Conservation (phyloP, 108 stramenopile species). For the Fistulifera solaris region DNA sequence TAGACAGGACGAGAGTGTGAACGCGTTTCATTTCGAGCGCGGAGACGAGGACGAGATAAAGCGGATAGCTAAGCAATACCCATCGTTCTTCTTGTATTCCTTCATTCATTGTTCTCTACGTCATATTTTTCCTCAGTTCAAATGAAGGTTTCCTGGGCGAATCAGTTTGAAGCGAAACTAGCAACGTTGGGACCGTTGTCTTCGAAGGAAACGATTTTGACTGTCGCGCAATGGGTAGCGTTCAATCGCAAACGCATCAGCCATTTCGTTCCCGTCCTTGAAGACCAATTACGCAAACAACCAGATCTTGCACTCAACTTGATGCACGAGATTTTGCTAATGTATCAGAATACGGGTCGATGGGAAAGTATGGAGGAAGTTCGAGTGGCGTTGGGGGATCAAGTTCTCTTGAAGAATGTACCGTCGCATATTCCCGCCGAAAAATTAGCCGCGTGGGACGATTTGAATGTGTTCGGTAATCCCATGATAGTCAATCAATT, state of each 20-base stretch:
- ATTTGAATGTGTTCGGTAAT: conserved; percentile 53
- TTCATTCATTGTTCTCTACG: no score
- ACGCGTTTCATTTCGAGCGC: no score
- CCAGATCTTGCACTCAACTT: neutral
- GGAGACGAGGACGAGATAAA: no score
- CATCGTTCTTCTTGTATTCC: no score
- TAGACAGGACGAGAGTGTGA: no score
- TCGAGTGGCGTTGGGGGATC: conserved; percentile 43
- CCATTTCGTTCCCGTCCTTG: conserved; percentile 6
- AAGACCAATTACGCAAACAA: neutral
- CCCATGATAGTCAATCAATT: conserved; percentile 42
- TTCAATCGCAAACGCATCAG: conserved; percentile 43
- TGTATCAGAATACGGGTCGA: conserved; percentile 7
- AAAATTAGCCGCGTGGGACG: conserved; percentile 40
- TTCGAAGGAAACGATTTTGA: conserved; percentile 43
- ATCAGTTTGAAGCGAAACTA: conserved; percentile 36
- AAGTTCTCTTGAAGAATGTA: conserved; percentile 17
- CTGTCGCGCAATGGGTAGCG: conserved; percentile 39
- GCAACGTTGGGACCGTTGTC: conserved; percentile 24
- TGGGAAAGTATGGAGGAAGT: conserved; percentile 37
- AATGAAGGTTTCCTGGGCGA: conserved; percentile 21
- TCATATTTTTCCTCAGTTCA: no score
- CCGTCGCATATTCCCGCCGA: neutral
- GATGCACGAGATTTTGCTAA: neutral
- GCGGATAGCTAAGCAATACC: no score